These are phyloP conservation scores for Suillus brevipes DNA, from an alignment of 768 basidiomycete genomes.

Conservation along the genomic window DNA sequence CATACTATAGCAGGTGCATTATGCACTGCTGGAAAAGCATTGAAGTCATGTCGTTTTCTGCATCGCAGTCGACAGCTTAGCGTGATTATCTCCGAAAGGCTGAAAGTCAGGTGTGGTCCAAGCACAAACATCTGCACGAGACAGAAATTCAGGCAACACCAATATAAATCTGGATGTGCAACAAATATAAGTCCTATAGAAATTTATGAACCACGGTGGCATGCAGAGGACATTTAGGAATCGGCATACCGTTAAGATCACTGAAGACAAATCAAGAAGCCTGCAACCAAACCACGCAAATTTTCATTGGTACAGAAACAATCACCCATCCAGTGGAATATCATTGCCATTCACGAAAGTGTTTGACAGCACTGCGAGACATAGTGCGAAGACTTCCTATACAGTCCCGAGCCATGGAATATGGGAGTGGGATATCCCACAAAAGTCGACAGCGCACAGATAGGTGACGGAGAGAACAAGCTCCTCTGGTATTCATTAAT, in stretches of 20 bases:
- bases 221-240: neutral
- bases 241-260: neutral
- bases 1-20: neutral
- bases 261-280: neutral
- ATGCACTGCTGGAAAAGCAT: neutral
- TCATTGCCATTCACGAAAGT: too few species aligned
- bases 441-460: neutral
- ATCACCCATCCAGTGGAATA: neutral
- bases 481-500: neutral
- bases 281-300: neutral
- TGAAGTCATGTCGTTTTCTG: neutral
- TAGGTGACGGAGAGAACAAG: neutral
- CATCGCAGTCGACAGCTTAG: neutral
- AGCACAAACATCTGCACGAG: neutral
- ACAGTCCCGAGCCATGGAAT: too few species aligned
- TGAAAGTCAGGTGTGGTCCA: neutral
- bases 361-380: too few species aligned
- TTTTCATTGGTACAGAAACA: neutral
- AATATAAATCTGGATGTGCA: neutral
- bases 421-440: too few species aligned
- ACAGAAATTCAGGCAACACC: neutral
- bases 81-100: neutral
- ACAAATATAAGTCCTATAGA: neutral
- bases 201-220: neutral
- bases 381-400: too few species aligned